phyloP scores from a whole-genome alignment of 495 filamentous ascomycete species.

The Lentithecium fluviatile region DNA sequence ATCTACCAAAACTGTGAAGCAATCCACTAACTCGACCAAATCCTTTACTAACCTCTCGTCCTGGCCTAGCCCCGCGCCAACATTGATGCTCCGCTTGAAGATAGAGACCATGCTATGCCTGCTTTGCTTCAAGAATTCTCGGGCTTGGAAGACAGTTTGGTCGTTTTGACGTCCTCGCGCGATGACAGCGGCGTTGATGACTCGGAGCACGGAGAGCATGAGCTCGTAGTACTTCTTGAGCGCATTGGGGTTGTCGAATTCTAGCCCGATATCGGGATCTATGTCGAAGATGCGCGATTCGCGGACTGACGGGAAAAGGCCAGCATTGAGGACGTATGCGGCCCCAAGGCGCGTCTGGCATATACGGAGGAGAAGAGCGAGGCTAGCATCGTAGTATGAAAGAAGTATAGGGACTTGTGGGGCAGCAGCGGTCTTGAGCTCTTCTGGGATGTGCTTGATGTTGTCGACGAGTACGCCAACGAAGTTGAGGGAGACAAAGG shows the following conservation, averaged over 20 bases:
- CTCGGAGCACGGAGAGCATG: conserved; percentile 73
- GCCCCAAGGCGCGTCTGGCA: conserved; percentile 78
- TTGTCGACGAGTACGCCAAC: conserved; percentile 83
- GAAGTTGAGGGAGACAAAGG: conserved; percentile 83
- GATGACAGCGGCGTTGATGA: conserved; percentile 76
- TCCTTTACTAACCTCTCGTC: conserved; percentile 41
- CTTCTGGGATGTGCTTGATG: conserved; percentile 66
- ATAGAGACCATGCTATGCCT: conserved; percentile 76
- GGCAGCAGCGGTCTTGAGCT: conserved; percentile 55
- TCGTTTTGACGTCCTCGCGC: conserved; percentile 78
- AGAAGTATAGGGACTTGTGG: conserved; percentile 42
- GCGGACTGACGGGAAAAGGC: conserved; percentile 80
- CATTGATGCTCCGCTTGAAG: conserved; percentile 85
- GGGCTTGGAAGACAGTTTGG: conserved; percentile 67
- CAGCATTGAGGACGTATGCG: conserved; percentile 75
- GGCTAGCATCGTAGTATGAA: conserved; percentile 69
- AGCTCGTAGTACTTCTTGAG: conserved; percentile 80
- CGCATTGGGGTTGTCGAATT: conserved; percentile 67
- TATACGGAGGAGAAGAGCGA: conserved; percentile 80
- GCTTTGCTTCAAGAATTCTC: conserved; percentile 75
- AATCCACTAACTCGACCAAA: conserved; percentile 58
- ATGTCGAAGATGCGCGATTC: conserved; percentile 79
- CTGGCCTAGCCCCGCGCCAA: conserved; percentile 54
- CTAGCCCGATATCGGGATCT: conserved; percentile 87
- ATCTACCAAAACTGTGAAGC: conserved; percentile 58